Evolutionary conservation across 148 eudicot species (phyloP).

Genomic region (Vaccinium darrowii): DNA sequence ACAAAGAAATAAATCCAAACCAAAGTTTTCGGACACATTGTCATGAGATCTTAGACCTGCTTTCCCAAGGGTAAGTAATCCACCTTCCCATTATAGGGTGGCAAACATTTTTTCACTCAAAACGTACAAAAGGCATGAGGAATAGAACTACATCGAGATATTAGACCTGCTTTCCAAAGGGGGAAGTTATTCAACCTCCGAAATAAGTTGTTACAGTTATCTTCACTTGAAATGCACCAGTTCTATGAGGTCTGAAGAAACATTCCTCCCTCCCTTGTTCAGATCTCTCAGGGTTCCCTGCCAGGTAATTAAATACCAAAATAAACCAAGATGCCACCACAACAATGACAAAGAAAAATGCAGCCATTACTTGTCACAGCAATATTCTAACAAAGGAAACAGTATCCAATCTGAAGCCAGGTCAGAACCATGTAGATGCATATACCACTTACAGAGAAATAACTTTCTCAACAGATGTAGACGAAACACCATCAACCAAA

Average conservation of each 20-base stretch:
- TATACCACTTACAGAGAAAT: not conserved
- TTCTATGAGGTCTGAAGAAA: slow-evolving; percentile 28
- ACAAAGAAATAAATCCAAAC: not conserved
- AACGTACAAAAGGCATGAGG: not conserved
- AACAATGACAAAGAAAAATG: not conserved
- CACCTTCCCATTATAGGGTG: not conserved
- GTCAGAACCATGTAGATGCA: slow-evolving; percentile 7
- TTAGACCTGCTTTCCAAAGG: not conserved
- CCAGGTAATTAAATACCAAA: slow-evolving; percentile 6
- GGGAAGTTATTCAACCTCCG: not conserved
- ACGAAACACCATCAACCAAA: not conserved
- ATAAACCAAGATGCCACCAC: not conserved
- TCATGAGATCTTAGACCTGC: not conserved
- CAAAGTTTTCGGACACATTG: not conserved
- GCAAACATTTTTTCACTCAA: too few species aligned
- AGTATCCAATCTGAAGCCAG: not conserved
- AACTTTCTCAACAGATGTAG: not conserved
- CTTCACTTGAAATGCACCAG: slow-evolving; percentile 26
- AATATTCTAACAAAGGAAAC: not conserved
- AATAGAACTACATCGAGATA: not conserved
- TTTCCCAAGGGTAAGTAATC: not conserved
- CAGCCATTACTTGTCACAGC: not conserved
- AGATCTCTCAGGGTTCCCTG: slow-evolving; percentile 50
- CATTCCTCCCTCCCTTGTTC: slow-evolving; percentile 34
- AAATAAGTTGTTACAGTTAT: not conserved